These are phyloP conservation scores for Phaeophleospora eucalypticola DNA, from an alignment of 2,329 filamentous ascomycete species.

Conservation along the genomic window DNA sequence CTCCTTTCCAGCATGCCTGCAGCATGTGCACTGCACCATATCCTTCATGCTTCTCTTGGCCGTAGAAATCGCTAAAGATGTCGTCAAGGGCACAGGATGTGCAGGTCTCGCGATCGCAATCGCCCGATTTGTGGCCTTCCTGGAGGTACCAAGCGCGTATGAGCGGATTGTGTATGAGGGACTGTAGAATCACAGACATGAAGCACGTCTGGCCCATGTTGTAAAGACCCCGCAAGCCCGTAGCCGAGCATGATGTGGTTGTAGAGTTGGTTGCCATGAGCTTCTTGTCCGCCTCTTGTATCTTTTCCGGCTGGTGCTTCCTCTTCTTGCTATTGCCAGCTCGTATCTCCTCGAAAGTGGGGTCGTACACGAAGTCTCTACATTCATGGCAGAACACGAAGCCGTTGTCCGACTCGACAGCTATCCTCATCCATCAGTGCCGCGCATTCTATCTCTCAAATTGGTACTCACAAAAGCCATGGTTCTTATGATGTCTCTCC, in stretches of 20 bases:
- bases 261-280: slow-evolving; percentile 76
- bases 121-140: slow-evolving; percentile 76
- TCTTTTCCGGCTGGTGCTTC: slow-evolving; percentile 43
- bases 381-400: slow-evolving; percentile 77
- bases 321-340: slow-evolving; percentile 62
- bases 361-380: slow-evolving; percentile 78
- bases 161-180: slow-evolving; percentile 87
- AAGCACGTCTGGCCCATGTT: slow-evolving; percentile 99
- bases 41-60: slow-evolving; percentile 76
- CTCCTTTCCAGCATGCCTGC: slow-evolving; percentile 80
- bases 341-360: slow-evolving; percentile 71
- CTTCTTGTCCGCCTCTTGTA: slow-evolving; percentile 58
- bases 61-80: slow-evolving; percentile 61
- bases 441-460: slow-evolving; percentile 21
- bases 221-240: slow-evolving; percentile 85
- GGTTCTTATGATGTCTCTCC: slow-evolving; percentile 67
- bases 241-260: slow-evolving; percentile 76
- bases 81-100: slow-evolving; percentile 60
- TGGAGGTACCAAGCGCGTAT: slow-evolving; percentile 88
- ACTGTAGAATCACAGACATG: slow-evolving; percentile 93
- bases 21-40: slow-evolving; percentile 88
- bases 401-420: slow-evolving; percentile 72
- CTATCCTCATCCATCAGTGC: slow-evolving; percentile 43
- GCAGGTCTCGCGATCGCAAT: slow-evolving; percentile 60
- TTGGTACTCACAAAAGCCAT: slow-evolving; percentile 64